phyloP scores from a whole-genome alignment of 177 flowering plant species.

The Vitis hybrid region DNA sequence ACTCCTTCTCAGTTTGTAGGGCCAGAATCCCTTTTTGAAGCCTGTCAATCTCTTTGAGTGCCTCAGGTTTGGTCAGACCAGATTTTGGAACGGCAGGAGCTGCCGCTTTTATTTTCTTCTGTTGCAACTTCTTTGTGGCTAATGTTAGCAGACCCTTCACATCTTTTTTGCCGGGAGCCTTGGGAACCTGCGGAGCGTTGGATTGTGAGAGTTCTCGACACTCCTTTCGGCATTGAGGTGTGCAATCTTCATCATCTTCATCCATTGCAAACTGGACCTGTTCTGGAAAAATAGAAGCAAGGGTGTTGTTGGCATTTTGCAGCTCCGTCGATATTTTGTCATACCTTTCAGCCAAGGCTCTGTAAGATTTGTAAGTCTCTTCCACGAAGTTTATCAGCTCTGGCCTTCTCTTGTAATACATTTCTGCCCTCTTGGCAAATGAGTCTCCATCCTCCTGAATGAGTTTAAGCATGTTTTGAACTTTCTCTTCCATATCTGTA shows the following conservation, averaged over 20 bases:
- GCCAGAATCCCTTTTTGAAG: constrained; percentile 71
- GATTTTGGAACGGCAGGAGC: constrained; percentile 27
- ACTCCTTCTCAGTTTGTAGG: constrained; percentile 89
- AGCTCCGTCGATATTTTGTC: constrained; percentile 84
- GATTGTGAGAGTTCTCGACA: constrained; percentile 21
- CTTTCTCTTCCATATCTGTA: constrained; percentile 87
- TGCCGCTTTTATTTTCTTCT: constrained; percentile 19
- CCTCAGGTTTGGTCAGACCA: constrained; percentile 58
- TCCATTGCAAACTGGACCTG: constrained; percentile 59
- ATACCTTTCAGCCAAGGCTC: constrained; percentile 81
- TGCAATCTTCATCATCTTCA: constrained; percentile 47
- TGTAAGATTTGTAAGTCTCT: constrained; percentile 63
- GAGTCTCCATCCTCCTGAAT: constrained; percentile 85
- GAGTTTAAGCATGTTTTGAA: constrained; percentile 44
- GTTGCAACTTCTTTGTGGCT: constrained; percentile 36
- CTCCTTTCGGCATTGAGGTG: constrained; percentile 16
- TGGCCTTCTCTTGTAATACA: constrained; percentile 87
- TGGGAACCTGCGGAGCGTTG: constrained; percentile 47
- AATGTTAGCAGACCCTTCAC: constrained; percentile 30
- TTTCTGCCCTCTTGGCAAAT: constrained; percentile 85
- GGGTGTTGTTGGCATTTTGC: constrained; percentile 85
- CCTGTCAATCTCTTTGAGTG: constrained; percentile 62
- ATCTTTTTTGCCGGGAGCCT: constrained; percentile 29
- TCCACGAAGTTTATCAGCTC: constrained; percentile 71
- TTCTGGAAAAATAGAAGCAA: constrained; percentile 83